These are phyloP conservation scores for Bryoglossum gracile DNA, from an alignment of 495 filamentous ascomycete species.

Conservation along the genomic window DNA sequence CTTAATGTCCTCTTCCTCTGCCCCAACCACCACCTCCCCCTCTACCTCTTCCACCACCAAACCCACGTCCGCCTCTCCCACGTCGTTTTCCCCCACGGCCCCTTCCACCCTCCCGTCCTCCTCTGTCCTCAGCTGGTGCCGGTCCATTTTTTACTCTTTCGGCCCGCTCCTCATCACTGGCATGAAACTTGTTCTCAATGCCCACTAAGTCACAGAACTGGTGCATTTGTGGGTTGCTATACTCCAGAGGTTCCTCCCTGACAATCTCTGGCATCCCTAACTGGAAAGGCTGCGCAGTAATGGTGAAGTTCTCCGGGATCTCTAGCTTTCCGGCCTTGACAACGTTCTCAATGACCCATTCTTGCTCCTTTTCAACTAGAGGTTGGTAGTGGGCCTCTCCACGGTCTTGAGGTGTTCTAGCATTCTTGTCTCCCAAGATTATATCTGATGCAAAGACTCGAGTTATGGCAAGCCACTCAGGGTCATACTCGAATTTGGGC, in stretches of 20 bases:
- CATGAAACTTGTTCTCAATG: slow-evolving; percentile 69
- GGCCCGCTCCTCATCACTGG: slow-evolving; percentile 58
- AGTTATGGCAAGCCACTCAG: slow-evolving; percentile 91
- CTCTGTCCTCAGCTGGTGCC: slow-evolving; percentile 27
- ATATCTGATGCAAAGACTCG: slow-evolving; percentile 64
- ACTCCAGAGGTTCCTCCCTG: slow-evolving; percentile 56
- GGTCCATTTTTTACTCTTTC: slow-evolving; percentile 41
- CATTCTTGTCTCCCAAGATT: slow-evolving; percentile 47
- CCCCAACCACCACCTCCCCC: slow-evolving; percentile 31
- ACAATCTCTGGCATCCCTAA: slow-evolving; percentile 30
- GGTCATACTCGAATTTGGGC: slow-evolving; percentile 65
- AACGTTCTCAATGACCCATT: slow-evolving; percentile 73
- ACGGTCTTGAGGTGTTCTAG: slow-evolving; percentile 41
- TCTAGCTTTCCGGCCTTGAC: slow-evolving; percentile 48
- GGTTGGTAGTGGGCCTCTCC: slow-evolving; percentile 57
- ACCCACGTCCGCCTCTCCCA: slow-evolving; percentile 19
- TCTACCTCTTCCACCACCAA: slow-evolving; percentile 27
- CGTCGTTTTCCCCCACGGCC: slow-evolving; percentile 28
- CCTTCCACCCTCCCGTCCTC: slow-evolving; percentile 24
- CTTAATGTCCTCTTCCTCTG: slow-evolving; percentile 28
- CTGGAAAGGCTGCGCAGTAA: slow-evolving; percentile 67
- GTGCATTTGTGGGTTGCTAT: slow-evolving; percentile 73
- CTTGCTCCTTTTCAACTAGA: slow-evolving; percentile 54
- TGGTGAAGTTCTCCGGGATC: slow-evolving; percentile 68
- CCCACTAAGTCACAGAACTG: slow-evolving; percentile 70